Evolutionary conservation across 2,329 filamentous ascomycete genomes (phyloP).

Genomic region (Aureobasidium sp.): DNA sequence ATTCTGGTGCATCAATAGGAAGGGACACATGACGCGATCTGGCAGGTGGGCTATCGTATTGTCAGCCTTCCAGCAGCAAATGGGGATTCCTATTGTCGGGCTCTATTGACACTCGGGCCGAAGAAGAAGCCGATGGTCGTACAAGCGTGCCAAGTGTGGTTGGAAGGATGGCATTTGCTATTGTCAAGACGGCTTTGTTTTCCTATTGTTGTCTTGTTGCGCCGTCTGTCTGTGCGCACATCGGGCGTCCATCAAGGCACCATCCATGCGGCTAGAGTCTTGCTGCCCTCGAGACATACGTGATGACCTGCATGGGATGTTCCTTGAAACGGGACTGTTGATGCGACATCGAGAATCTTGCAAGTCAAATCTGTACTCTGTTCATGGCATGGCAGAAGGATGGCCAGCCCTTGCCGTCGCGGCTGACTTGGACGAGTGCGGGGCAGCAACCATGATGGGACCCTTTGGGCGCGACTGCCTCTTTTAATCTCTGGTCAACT

Average conservation of each 20-base stretch:
- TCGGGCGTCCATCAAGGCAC: not conserved
- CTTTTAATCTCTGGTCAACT: not conserved
- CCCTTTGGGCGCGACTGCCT: not conserved
- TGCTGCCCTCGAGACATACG: not conserved
- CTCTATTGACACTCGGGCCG: not conserved
- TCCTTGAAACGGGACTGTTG: not conserved
- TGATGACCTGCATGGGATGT: not conserved
- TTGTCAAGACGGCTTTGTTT: constrained; percentile 6
- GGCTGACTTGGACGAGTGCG: not conserved
- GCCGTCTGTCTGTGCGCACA: constrained; percentile 1
- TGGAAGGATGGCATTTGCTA: not conserved
- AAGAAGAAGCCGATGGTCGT: not conserved
- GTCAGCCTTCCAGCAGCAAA: not conserved
- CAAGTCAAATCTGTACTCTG: not conserved
- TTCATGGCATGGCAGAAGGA: not conserved
- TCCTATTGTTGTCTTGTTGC: constrained; percentile 7
- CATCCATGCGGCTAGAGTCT: not conserved
- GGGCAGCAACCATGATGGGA: constrained; percentile 3
- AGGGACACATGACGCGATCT: not conserved
- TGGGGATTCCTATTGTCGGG: not conserved
- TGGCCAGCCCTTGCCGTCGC: not conserved
- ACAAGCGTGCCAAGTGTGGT: not conserved
- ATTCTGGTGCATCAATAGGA: constrained; percentile 10
- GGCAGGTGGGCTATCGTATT: not conserved
- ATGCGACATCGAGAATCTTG: not conserved